Evolutionary conservation across 495 filamentous ascomycete species (phyloP).

Genomic region (Endocarpon pusillum): DNA sequence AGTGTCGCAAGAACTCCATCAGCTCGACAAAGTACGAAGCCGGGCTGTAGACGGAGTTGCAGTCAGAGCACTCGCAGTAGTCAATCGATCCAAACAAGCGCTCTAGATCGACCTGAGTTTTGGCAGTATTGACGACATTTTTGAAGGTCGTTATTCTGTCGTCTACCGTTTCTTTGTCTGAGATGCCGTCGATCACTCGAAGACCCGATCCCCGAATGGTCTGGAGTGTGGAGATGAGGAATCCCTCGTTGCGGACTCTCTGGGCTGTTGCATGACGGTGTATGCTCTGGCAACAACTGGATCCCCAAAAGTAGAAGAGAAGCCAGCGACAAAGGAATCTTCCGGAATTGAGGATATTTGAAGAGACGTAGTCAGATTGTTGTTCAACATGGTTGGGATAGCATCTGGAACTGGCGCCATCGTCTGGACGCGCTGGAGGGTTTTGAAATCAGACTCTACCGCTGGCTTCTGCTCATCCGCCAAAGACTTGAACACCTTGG

Average conservation of each 20-base stretch:
- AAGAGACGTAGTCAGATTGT: not conserved
- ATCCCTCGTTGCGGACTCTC: not conserved
- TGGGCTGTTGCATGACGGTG: not conserved
- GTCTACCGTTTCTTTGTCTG: not conserved
- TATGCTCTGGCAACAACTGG: not conserved
- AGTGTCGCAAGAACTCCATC: conserved; percentile 12
- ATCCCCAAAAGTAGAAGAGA: not conserved
- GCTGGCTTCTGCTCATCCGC: not conserved
- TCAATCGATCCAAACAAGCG: conserved; percentile 8
- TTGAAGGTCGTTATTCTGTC: not conserved
- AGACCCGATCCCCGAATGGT: not conserved
- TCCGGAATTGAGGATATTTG: not conserved
- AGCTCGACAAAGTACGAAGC: conserved; percentile 17
- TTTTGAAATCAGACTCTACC: not conserved
- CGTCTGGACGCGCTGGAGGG: not conserved
- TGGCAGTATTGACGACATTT: not conserved
- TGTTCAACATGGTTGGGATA: not conserved
- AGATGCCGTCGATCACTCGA: not conserved
- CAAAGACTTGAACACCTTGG: no score
- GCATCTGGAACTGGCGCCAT: not conserved
- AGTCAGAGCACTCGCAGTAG: conserved; percentile 9
- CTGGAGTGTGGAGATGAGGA: not conserved
- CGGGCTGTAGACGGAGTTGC: conserved; percentile 9
- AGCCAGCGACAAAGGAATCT: not conserved
- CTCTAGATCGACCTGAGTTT: conserved; percentile 4